These are phyloP conservation scores for Leccinum disarticulatum DNA, from an alignment of 768 basidiomycete species.

Conservation along the genomic window DNA sequence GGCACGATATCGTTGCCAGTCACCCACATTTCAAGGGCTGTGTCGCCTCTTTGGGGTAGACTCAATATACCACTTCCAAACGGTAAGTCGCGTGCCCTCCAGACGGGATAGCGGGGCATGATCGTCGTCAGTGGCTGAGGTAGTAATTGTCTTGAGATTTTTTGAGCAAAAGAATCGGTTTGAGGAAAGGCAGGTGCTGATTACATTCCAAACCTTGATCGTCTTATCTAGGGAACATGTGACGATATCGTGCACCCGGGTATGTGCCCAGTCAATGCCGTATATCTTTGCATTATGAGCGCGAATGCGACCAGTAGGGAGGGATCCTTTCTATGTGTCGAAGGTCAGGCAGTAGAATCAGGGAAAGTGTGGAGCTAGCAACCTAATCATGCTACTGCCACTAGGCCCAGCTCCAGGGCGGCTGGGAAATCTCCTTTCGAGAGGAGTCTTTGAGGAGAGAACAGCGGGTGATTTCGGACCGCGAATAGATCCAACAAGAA, in stretches of 20 bases:
- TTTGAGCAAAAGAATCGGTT: slow-evolving; percentile 10
- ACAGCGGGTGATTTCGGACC: too few species aligned
- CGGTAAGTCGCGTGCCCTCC: slow-evolving; percentile 89
- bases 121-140: slow-evolving; percentile 52
- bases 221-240: slow-evolving; percentile 95
- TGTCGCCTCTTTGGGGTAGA: slow-evolving; percentile 85
- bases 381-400: too few species aligned
- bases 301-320: slow-evolving; percentile 69
- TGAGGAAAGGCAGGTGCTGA: slow-evolving; percentile 17
- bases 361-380: too few species aligned
- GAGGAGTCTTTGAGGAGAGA: too few species aligned
- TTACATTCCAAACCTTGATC: slow-evolving; percentile 77
- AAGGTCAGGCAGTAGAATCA: slow-evolving; percentile 7
- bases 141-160: slow-evolving; percentile 5
- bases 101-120: slow-evolving; percentile 83
- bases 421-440: too few species aligned
- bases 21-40: slow-evolving; percentile 81
- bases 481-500: too few species aligned
- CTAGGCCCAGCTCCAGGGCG: too few species aligned
- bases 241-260: slow-evolving; percentile 71
- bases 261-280: slow-evolving; percentile 94
- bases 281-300: slow-evolving; percentile 94
- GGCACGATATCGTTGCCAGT: slow-evolving; percentile 36
- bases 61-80: slow-evolving; percentile 89
- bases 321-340: slow-evolving; percentile 73